Evolutionary conservation across 2,329 filamentous ascomycete species (phyloP), one percentile per base, ranked within the genome.

Genomic region (Sclerotiophoma versabilis): DNA sequence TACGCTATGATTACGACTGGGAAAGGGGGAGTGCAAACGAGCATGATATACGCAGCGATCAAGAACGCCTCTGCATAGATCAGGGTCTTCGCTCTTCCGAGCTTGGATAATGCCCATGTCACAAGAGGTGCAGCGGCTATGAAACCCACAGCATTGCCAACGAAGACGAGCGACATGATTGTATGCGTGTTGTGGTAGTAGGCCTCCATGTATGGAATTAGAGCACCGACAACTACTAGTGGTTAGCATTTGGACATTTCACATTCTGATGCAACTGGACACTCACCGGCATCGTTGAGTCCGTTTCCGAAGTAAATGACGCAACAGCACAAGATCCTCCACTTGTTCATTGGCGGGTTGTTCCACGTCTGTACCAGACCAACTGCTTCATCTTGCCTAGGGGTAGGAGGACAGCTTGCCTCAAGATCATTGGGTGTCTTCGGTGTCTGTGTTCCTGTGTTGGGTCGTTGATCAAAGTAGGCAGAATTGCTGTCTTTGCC

Each of bases 171-270:
- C 2, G 91, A 93, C 2, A 95, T 89, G 8, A 91, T 76, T 2
- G 87, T 88, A 71, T 95, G 93, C 34, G 87, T 88, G 50, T 95
- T 91, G 53, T 81, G 62, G 68, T 93, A 96, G 65, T 89, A 84
- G 72, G 77, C 80, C 71, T 93, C 89, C 73, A 96, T 89, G 68
- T 92, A 92, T 0, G 91, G 91, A 62, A 96, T 90, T 52, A 95
- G 69, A 10, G 91, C 90, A 68, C 91, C 91, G 1, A 90, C 85
- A 0, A 89, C 77, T 63, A 36, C 0, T 23, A 5, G 2, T 8
- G 19, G 29, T 70, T 23, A 70, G 57, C 23, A 44, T 43, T 23
- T 20, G 3, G 17, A 25, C 23, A 12, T 43, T 7, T 2, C 15
- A 23, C 29, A 4, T 20, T 7, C n/a, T 19, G 4, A 8, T 22